Evolutionary conservation across 257 asterid genomes (phyloP), one percentile per base, ranked within the genome.

Genomic region (Misopates orontium): DNA sequence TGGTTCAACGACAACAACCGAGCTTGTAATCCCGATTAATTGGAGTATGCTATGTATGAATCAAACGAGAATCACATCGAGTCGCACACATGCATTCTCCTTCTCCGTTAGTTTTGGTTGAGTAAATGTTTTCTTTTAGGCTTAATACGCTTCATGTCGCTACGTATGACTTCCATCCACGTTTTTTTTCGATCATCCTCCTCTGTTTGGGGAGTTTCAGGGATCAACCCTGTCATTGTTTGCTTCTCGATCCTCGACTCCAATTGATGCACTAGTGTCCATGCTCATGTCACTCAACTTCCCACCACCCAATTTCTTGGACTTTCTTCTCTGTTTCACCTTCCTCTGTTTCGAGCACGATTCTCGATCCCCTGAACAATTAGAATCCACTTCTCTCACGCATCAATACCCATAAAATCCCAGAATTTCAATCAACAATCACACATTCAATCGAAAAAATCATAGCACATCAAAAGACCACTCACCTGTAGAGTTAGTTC

Each of bases 291-390:
- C 4, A 13, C 36, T 28, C 51, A 45, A 16, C 11, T 5, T 45
- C 3, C 60, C 70, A 55, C 58, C 36, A 45, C 23, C 77, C 79
- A 79, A 40, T 69, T 78, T 82, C 82, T 85, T 87, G n/a, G 75
- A 56, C 64, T 75, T 77, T 77, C 96, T 83, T 71, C 88, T 87
- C 69, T 73, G 78, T 81, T 69, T 86, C 28, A 70, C 51, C 78
- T 75, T 89, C 65, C 64, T 75, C 76, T 52, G 67, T 48, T 77
- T 85, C 16, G 75, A 65, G 60, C 73, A 52, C 28, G 73, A 54
- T 8, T 63, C 71, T 15, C 70, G 47, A 60, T 54, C 77, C 59
- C 67, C 87, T 64, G 66, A 17, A 60, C 31, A 73, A 58, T 54
- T 20, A 74, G 10, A 11, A 44, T 47, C n/a, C n/a, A n/a, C n/a